Evolutionary conservation across 805 yeast genomes (phyloP).

Genomic region (Monosporozyma solicola): DNA sequence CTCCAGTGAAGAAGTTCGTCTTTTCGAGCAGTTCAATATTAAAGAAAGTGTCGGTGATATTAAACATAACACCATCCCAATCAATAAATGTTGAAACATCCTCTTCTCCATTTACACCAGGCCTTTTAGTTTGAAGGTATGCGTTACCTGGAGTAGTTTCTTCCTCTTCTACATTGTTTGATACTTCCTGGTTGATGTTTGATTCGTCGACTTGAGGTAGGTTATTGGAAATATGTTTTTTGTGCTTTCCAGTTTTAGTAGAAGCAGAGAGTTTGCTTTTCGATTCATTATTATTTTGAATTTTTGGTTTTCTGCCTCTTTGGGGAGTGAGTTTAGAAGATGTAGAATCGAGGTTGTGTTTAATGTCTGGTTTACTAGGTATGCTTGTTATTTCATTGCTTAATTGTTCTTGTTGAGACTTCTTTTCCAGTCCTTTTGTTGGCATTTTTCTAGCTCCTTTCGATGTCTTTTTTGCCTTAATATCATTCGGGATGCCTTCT

Average conservation of each 20-base stretch:
- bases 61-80: constrained; percentile 8
- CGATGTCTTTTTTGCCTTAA: too few species aligned
- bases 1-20: neutral
- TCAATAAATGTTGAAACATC: constrained; percentile 8
- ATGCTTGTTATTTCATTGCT: too few species aligned
- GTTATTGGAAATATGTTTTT: neutral
- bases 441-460: too few species aligned
- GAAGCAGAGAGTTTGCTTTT: neutral
- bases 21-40: constrained; percentile 11
- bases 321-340: neutral
- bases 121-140: neutral
- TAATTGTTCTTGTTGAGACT: too few species aligned
- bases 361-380: too few species aligned
- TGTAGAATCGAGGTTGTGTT: too few species aligned
- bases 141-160: neutral
- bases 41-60: constrained; percentile 12
- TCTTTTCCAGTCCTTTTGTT: too few species aligned
- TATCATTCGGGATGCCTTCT: neutral
- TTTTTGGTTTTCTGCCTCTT: neutral
- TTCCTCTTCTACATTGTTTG: neutral
- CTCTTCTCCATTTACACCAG: neutral
- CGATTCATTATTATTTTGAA: neutral
- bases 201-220: neutral
- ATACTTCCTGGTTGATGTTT: neutral
- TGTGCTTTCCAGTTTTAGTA: neutral